Percentiles rank a stretch among this genome's conserved stretches.
phyloP scores from a whole-genome alignment of 2,329 filamentous ascomycete genomes.

The Scedosporium aurantiacum region DNA sequence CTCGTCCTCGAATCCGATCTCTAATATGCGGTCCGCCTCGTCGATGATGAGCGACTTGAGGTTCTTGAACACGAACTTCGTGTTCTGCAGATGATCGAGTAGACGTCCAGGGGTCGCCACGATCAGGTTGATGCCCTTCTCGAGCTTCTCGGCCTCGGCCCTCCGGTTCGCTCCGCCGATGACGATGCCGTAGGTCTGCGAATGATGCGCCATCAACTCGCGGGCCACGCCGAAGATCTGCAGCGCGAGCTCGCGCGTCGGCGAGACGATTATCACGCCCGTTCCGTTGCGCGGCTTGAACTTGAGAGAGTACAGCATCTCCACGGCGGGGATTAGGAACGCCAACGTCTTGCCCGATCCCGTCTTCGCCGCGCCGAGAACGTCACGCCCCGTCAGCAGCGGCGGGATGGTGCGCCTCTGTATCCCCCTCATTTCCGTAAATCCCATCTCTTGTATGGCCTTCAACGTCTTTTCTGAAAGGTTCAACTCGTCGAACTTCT shows the following conservation, averaged over 20 bases:
- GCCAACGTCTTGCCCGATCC: conserved; percentile 92
- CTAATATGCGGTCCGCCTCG: conserved; percentile 90
- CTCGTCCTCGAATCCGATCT: conserved; percentile 97
- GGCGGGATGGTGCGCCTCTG: conserved; percentile 81
- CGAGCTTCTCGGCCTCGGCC: conserved; percentile 87
- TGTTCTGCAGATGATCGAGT: conserved; percentile 90
- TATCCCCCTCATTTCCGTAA: conserved; percentile 92
- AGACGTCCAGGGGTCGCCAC: conserved; percentile 90
- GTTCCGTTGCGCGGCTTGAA: conserved; percentile 95
- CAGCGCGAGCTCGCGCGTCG: conserved; percentile 84
- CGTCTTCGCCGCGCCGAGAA: conserved; percentile 91
- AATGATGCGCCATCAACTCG: conserved; percentile 86
- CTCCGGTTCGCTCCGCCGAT: conserved; percentile 88
- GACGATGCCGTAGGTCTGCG: conserved; percentile 88
- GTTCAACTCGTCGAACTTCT: conserved; percentile 70
- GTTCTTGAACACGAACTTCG: conserved; percentile 79
- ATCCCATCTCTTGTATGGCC: conserved; percentile 84
- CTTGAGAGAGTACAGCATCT: conserved; percentile 79
- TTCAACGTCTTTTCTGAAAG: conserved; percentile 81
- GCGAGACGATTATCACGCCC: conserved; percentile 84
- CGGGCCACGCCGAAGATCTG: conserved; percentile 94
- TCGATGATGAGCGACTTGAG: conserved; percentile 87
- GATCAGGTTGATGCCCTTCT: conserved; percentile 86
- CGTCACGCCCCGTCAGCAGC: conserved; percentile 77
- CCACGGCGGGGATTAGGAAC: conserved; percentile 87